A percentile compares a stretch with the other conserved stretches of the same genome.
These are phyloP conservation scores for Rostrohypoxylon terebratum DNA, from an alignment of 495 filamentous ascomycete species.

Conservation along the genomic window DNA sequence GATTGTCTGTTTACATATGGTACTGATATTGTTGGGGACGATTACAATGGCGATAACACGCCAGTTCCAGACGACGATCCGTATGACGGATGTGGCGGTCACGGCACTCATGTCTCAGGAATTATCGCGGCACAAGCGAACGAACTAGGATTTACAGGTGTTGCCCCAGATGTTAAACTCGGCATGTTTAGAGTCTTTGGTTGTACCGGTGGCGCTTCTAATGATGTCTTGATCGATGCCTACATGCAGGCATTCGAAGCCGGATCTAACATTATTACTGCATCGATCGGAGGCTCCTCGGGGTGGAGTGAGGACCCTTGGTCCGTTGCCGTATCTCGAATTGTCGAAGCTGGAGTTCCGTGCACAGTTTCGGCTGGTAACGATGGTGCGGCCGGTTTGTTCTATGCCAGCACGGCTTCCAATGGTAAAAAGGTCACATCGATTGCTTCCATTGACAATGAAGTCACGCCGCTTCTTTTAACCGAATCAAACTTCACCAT, in stretches of 20 bases:
- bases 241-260: slow-evolving; percentile 68
- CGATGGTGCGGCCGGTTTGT: slow-evolving; percentile 63
- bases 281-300: slow-evolving; percentile 66
- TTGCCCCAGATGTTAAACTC: slow-evolving; percentile 65
- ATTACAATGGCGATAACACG: slow-evolving; percentile 56
- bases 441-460: slow-evolving; percentile 66
- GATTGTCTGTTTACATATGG: slow-evolving; percentile 68
- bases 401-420: slow-evolving; percentile 66
- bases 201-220: slow-evolving; percentile 59
- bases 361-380: slow-evolving; percentile 68
- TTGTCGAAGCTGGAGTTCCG: slow-evolving; percentile 67
- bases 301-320: slow-evolving; percentile 69
- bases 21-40: slow-evolving; percentile 64
- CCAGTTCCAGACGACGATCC: slow-evolving; percentile 61
- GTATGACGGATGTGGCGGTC: slow-evolving; percentile 58
- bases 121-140: slow-evolving; percentile 66
- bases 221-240: slow-evolving; percentile 66
- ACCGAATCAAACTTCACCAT: slow-evolving; percentile 52
- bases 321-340: slow-evolving; percentile 64
- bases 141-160: slow-evolving; percentile 65
- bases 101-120: slow-evolving; percentile 64
- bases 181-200: slow-evolving; percentile 68
- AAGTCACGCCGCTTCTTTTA: slow-evolving; percentile 55
- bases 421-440: slow-evolving; percentile 63
- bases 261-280: slow-evolving; percentile 70